phyloP scores from a whole-genome alignment of 768 basidiomycete species.

The Xerocomus potaroensis region DNA sequence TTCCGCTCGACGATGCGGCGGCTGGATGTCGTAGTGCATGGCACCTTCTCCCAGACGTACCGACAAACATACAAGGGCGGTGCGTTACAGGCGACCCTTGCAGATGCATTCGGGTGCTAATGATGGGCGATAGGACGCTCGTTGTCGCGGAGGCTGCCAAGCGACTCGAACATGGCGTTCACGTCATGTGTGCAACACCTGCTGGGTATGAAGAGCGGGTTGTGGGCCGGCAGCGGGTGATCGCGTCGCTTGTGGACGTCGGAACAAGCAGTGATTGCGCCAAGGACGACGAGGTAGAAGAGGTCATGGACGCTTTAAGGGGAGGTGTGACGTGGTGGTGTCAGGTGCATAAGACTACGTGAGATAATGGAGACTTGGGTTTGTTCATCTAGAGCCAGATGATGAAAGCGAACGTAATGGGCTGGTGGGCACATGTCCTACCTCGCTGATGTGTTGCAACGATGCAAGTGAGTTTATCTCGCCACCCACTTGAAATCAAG shows the following conservation, averaged over 20 bases:
- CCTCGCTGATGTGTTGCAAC: too few relatives aligned
- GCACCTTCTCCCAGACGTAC: slow-evolving; percentile 16
- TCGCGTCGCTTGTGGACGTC: slow-evolving; percentile 29
- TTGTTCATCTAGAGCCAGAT: too few relatives aligned
- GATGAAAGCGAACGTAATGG: too few relatives aligned
- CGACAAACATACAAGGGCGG: slow-evolving; percentile 22
- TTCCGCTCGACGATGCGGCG: slow-evolving; percentile 8
- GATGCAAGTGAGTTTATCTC: too few relatives aligned
- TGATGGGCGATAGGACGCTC: slow-evolving; percentile 31
- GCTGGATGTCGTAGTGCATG: slow-evolving; percentile 23
- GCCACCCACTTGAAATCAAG: too few relatives aligned
- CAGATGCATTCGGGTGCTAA: too few relatives aligned
- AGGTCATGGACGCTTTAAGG: slow-evolving; percentile 12
- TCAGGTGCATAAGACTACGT: too few relatives aligned
- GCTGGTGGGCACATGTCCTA: too few relatives aligned
- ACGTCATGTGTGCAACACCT: slow-evolving; percentile 47
- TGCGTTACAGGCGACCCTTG: slow-evolving; percentile 4
- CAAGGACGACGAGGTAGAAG: slow-evolving; percentile 9
- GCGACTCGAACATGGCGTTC: slow-evolving; percentile 44
- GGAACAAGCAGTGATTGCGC: not conserved
- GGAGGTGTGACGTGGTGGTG: not conserved
- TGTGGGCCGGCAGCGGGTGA: slow-evolving; percentile 27
- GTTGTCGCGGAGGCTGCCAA: slow-evolving; percentile 41
- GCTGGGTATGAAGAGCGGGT: slow-evolving; percentile 46
- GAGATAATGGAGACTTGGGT: too few relatives aligned